Evolutionary conservation across 495 filamentous ascomycete genomes (phyloP).

Genomic region (Sphaerosporella brunnea): DNA sequence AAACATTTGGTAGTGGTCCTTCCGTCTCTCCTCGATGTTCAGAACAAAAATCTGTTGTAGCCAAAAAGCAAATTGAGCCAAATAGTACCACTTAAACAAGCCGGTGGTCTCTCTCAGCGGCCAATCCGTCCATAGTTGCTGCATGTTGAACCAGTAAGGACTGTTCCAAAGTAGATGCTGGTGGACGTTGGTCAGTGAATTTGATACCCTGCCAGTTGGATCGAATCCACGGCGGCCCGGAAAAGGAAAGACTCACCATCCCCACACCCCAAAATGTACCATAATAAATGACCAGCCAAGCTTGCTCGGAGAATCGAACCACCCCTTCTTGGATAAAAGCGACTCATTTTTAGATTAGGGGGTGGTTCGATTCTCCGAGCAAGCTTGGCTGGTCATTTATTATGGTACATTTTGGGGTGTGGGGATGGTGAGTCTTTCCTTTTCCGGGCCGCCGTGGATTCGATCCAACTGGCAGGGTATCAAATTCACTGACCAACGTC

Average conservation of each 20-base stretch:
- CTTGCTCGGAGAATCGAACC: constrained; percentile 79
- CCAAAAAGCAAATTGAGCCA: constrained; percentile 84
- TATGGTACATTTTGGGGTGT: constrained; percentile 59
- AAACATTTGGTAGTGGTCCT: constrained; percentile 93
- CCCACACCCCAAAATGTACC: constrained; percentile 61
- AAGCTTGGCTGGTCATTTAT: constrained; percentile 78
- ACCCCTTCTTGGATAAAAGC: too few species aligned
- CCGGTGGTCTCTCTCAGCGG: constrained; percentile 54
- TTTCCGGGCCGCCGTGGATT: too few species aligned
- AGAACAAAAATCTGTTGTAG: constrained; percentile 86
- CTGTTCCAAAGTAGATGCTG: constrained; percentile 71
- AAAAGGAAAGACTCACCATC: constrained; percentile 55
- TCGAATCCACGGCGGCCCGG: too few species aligned
- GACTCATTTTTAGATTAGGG: too few species aligned
- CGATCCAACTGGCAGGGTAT: constrained; percentile 37
- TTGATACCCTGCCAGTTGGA: too few species aligned
- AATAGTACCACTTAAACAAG: constrained; percentile 73
- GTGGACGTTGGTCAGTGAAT: neutral
- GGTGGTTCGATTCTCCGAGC: constrained; percentile 68
- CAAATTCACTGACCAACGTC: neutral
- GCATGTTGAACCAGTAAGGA: constrained; percentile 57
- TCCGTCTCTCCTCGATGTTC: constrained; percentile 80
- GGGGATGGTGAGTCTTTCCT: constrained; percentile 61
- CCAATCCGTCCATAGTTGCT: constrained; percentile 67
- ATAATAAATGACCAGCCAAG: constrained; percentile 73